Evolutionary conservation across 352 stramenopile species (phyloP), one percentile per base, ranked within the genome.

Genomic region (Aphanomyces invadans): DNA sequence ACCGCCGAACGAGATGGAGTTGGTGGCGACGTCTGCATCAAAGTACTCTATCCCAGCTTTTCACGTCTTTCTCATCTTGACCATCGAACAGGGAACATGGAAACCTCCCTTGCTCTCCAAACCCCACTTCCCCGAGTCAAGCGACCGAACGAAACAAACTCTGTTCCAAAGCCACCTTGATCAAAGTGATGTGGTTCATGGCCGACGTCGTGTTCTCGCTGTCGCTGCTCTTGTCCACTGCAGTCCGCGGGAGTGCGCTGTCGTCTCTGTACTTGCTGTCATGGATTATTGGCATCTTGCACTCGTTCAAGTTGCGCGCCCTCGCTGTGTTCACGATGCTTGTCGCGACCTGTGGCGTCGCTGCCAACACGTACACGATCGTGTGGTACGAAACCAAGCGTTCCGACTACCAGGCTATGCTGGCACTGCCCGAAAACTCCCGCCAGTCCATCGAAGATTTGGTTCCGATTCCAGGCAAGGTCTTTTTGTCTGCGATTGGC

Each of bases 251-350:
- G 2, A 67, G 48, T 28, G 23, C 4, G 2, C 9, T 56, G n/a
- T 67, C 60, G 17, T 57, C 60, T 2, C 39, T 67, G 5, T 67
- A 67, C 36, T 29, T 67, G 19, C 21, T 57, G 3, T 42, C 28
- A 19, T 67, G 60, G 60, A 57, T 67, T 33, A 25, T 67, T 33
- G 81, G 83, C 12, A 73, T 83, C 28, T 55, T 90, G 49, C 70
- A 76, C 26, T 87, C 81, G 28, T 88, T 94, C 65, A 71, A 84
- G 63, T 90, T 81, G 11, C 70, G 67, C 3, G 32, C 44, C 19
- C 44, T 88, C 3, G 76, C 79, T n/a, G 52, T 79, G 0, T 32
- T 78, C 19, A 88, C 76, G 32, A 69, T 94, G 12, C 46, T 71
- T 3, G 73, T 92, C 17, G 73, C 85, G 7, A 28, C 82, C 2